phyloP scores from a whole-genome alignment of 148 eudicot genomes.

The Spergularia marina region DNA sequence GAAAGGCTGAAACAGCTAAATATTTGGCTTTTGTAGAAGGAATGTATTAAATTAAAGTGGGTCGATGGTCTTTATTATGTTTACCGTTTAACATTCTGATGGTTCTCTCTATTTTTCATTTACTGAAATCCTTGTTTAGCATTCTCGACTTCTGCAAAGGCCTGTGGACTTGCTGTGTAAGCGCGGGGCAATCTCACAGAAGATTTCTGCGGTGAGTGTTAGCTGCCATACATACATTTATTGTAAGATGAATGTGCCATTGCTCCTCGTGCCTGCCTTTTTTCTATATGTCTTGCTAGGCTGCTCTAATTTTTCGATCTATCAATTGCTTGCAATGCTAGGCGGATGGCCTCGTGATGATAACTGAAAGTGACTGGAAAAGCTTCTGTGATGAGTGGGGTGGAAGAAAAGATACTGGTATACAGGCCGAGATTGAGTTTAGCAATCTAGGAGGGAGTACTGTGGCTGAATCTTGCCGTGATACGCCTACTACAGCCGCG shows the following conservation, averaged over 20 bases:
- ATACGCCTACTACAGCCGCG: slow-evolving; percentile 47
- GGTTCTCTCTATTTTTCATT: background rate
- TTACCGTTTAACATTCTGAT: slow-evolving; percentile 11
- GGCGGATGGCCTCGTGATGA: slow-evolving; percentile 68
- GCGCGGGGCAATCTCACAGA: slow-evolving; percentile 68
- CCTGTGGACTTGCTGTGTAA: slow-evolving; percentile 69
- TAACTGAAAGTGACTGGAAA: slow-evolving; percentile 80
- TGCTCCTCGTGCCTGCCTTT: slow-evolving; percentile 6
- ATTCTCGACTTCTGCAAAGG: slow-evolving; percentile 68
- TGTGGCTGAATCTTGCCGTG: slow-evolving; percentile 40
- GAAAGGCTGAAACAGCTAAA: background rate
- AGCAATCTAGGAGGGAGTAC: slow-evolving; percentile 35
- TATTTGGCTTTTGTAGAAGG: background rate
- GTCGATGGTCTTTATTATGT: background rate
- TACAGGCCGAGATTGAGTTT: slow-evolving; percentile 60
- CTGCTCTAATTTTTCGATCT: slow-evolving; percentile 1
- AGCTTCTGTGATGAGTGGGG: slow-evolving; percentile 85
- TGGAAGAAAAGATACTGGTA: slow-evolving; percentile 52
- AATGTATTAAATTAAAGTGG: background rate
- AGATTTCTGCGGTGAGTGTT: slow-evolving; percentile 59
- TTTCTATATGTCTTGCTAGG: background rate
- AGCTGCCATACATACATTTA: background rate
- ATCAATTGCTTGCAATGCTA: slow-evolving; percentile 31
- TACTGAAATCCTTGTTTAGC: slow-evolving; percentile 41
- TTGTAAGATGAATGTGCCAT: background rate